phyloP scores from a whole-genome alignment of 139 green algal species.

The Chlorella sp. region DNA sequence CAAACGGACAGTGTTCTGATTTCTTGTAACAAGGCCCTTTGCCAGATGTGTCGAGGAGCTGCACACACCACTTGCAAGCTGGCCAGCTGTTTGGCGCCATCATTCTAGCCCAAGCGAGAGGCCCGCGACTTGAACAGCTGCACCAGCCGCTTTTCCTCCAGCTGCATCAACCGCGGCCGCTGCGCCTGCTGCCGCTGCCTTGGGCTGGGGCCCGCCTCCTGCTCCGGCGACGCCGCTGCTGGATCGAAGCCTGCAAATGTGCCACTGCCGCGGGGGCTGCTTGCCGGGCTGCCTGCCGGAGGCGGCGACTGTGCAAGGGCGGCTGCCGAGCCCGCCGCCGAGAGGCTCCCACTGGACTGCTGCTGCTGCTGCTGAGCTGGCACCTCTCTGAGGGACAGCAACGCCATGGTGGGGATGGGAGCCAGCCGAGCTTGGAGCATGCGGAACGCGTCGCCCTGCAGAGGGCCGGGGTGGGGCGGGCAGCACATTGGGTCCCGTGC shows the following conservation, averaged over 20 bases:
- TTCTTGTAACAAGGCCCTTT: too few relatives aligned
- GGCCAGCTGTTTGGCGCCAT: too few relatives aligned
- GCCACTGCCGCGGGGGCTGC: neutral
- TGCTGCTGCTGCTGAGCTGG: neutral
- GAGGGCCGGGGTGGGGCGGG: too few relatives aligned
- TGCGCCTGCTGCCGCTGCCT: neutral
- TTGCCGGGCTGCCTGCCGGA: neutral
- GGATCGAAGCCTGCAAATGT: neutral
- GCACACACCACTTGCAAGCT: too few relatives aligned
- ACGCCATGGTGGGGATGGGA: constrained; percentile 52
- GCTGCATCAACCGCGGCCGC: constrained; percentile 6
- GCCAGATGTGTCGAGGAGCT: too few relatives aligned
- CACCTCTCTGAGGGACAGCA: constrained; percentile 49
- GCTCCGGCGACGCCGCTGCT: neutral
- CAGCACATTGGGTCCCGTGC: too few relatives aligned
- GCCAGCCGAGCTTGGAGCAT: constrained; percentile 77
- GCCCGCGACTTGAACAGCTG: constrained; percentile 29
- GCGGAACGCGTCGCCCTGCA: constrained; percentile 81
- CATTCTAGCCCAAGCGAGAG: neutral
- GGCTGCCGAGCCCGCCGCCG: too few relatives aligned
- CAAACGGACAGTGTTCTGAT: too few relatives aligned
- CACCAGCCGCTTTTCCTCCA: constrained; percentile 21
- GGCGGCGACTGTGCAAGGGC: neutral
- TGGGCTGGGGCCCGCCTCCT: too few relatives aligned
- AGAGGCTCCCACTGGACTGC: neutral